Base-by-base conservation (phyloP, 2,329 filamentous ascomycete species). In the Mycogone perniciosa region DNA sequence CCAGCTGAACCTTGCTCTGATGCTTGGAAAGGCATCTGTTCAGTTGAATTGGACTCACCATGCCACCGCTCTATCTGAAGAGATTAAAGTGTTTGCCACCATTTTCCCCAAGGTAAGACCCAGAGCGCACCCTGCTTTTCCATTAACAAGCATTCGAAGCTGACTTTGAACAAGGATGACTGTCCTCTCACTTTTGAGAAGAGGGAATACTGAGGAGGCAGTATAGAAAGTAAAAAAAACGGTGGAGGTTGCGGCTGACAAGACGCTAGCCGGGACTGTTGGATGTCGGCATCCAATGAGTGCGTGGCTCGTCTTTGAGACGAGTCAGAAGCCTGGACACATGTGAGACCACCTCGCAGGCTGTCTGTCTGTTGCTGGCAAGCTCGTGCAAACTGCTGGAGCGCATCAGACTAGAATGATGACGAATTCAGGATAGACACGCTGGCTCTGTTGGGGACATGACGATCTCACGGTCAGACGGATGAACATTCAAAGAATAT, bases 81-180 rank as follows among this genome's bases (percentile, higher is more conserved):
- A 95, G 70, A 97, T 99, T 71, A 92, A 95, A 76, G 92, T 97
- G 59, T 99, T 97, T 73, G 93, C 93, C 38, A 96, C 90, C 30
- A 95, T 99, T 61, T 99, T 99, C 79, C 93, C 93, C 51, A 86
- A 87, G 86, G 91, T 95, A 73, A 69, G 84, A 73, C 46, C 6
- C 7, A 26, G 9, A n/a, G n/a, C 38, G 8, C 10, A 41, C 3
- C 8, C 26, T 9, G 39, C n/a, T 41, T 9, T 9, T 20, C 26
- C 9, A 13, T 41, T 41, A 20, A 13, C 20, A 4, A 29, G 29
- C 31, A 31, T 27, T 4, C 6, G 20, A 30, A 27, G 29, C 40
- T 37, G 8, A 46, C 6, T 9, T 40, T 13, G 11, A 4, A 30
- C 0, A 57, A 92, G 88, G 89, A 95, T 66, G 86, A 93, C 66